These are phyloP conservation scores for Wickerhamia fluorescens DNA, from an alignment of 805 yeast genomes.

Conservation along the genomic window DNA sequence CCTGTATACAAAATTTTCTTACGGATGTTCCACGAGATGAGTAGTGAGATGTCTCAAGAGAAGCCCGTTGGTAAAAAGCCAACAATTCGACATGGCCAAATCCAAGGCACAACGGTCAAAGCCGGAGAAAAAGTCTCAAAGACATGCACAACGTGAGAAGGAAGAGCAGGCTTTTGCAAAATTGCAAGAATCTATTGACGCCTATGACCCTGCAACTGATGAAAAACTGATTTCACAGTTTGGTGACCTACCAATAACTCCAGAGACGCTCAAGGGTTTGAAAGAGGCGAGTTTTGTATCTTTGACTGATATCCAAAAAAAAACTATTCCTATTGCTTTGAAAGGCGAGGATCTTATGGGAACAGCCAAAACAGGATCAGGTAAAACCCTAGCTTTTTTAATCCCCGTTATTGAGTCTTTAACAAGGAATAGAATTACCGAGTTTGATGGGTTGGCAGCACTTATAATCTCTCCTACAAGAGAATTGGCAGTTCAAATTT, in stretches of 20 bases:
- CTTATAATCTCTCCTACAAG: slow-evolving; percentile 87
- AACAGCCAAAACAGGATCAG: slow-evolving; percentile 88
- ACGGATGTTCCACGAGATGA: too few relatives aligned
- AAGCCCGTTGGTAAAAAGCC: too few relatives aligned
- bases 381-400: slow-evolving; percentile 82
- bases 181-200: slow-evolving; percentile 46
- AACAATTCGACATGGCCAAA: slow-evolving; percentile 17
- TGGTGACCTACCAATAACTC: slow-evolving; percentile 70
- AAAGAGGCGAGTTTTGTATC: slow-evolving; percentile 70
- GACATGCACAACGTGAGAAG: slow-evolving; percentile 16
- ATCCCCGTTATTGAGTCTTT: slow-evolving; percentile 73
- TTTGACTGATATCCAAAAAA: slow-evolving; percentile 81
- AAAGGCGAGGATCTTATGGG: slow-evolving; percentile 77
- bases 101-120: slow-evolving; percentile 6
- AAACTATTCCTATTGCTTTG: slow-evolving; percentile 67
- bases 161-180: slow-evolving; percentile 31
- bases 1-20: too few relatives aligned
- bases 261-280: slow-evolving; percentile 61
- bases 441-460: slow-evolving; percentile 83
- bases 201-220: slow-evolving; percentile 39
- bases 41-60: too few relatives aligned
- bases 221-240: slow-evolving; percentile 40
- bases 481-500: slow-evolving; percentile 85
- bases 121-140: slow-evolving; percentile 8
- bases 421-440: slow-evolving; percentile 67